Evolutionary conservation across 192 early-diverging fungal species (phyloP), one percentile per base, ranked within the genome.

Genomic region (Coemansia sp.): DNA sequence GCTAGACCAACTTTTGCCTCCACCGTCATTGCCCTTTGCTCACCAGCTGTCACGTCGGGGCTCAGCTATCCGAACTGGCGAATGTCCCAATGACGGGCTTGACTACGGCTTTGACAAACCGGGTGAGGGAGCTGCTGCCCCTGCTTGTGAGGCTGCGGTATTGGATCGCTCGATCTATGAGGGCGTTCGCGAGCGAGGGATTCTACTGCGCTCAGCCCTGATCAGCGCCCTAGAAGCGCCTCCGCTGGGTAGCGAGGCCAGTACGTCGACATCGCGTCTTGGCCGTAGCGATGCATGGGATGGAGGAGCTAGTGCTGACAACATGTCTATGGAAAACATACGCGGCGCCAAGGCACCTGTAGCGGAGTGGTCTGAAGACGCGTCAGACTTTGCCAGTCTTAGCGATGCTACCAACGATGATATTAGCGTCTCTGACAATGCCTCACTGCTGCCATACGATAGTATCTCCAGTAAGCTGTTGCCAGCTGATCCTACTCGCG

Each of bases 181-280:
- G 11, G 69, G 80, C 29, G 75, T 81, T 29, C 74, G 80, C n/a
- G 80, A 81, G 10, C 74, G 80, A n/a, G 80, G 80, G 0, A 81
- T 81, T 52, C 62, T 81, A 41, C 68, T 81, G 22, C 74, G 80
- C n/a, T 81, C 80, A 5, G 80, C 74, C 12, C 40, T 81, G 53
- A 74, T 77, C 66, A 70, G 80, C 20, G 68, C 75, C 13, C 31
- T 57, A n/a, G 62, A 63, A 0, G 39, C 38, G 13, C 50, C 52
- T n/a, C 8, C 40, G 3, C 16, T 18, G 7, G 34, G 18, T 12
- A 60, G n/a, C 20, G 47, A 63, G 18, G 67, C 47, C 47, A 63
- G 46, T 44, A 15, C 44, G 10, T 61, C 29, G 29, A 15, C 55
- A 34, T 58, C 34, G 27, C 36, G 33, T 7, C 8, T 18, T 15